Evolutionary conservation across 192 early-diverging fungal genomes (phyloP).

Genomic region (Borealophlyctis nickersoniae): DNA sequence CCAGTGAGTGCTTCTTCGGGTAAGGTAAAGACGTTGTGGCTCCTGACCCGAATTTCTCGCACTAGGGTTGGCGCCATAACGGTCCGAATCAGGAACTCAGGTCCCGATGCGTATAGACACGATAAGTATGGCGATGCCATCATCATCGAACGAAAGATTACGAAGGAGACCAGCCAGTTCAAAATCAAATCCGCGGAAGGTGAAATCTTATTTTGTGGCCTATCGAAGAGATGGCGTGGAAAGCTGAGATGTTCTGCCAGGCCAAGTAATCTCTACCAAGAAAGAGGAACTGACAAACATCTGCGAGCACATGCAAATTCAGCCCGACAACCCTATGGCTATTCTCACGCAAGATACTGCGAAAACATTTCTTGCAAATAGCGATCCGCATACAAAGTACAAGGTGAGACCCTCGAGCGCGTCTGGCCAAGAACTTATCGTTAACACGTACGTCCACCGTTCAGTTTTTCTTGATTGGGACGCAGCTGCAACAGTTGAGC

Average conservation of each 20-base stretch:
- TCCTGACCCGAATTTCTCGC: background rate
- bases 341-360: conserved; percentile 93
- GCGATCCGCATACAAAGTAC: conserved; percentile 84
- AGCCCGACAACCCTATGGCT: conserved; percentile 91
- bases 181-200: conserved; percentile 71
- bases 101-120: conserved; percentile 77
- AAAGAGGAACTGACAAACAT: conserved; percentile 81
- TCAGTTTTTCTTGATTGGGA: conserved; percentile 82
- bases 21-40: too few relatives aligned
- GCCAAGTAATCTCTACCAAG: conserved; percentile 67
- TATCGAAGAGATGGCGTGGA: too few relatives aligned
- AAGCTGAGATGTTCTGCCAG: conserved; percentile 11
- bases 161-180: conserved; percentile 59
- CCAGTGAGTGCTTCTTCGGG: conserved; percentile 52
- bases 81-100: conserved; percentile 77
- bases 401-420: conserved; percentile 34
- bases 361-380: conserved; percentile 79
- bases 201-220: conserved; percentile 1
- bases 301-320: conserved; percentile 84
- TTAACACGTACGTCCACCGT: background rate
- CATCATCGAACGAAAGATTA: conserved; percentile 76
- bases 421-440: background rate
- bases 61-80: conserved; percentile 60
- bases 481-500: conserved; percentile 74
- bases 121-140: conserved; percentile 79